A percentile compares a stretch with the other conserved stretches of the same genome.
Conservation (phyloP, 164 flowering plant species). For the Vitis amurensis region DNA sequence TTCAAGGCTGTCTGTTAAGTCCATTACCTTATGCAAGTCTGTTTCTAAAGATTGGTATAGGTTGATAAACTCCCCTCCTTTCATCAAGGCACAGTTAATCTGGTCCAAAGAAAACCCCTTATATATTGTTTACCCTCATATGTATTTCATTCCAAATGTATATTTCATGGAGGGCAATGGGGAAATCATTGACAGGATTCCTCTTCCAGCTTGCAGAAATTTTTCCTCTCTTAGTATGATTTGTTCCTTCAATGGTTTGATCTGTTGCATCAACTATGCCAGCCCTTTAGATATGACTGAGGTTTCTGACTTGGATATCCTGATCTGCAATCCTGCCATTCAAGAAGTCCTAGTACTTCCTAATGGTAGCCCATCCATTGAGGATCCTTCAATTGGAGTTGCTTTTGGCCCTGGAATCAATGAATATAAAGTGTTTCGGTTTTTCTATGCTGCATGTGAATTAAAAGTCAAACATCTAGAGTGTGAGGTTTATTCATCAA, state of each 20-base stretch:
- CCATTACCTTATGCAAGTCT: neutral
- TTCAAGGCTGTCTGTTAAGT: neutral
- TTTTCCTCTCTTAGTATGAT: neutral
- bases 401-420: conserved; percentile 10
- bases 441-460: neutral
- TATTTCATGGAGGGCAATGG: neutral
- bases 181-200: neutral
- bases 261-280: conserved; percentile 1
- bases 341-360: conserved; percentile 9
- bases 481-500: conserved; percentile 17
- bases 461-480: neutral
- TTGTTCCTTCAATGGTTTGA: conserved; percentile 12
- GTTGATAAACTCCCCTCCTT: neutral
- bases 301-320: neutral
- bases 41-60: neutral
- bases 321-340: conserved; percentile 9
- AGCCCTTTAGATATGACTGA: neutral
- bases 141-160: neutral
- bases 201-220: neutral
- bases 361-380: neutral
- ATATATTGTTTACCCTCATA: conserved; percentile 1
- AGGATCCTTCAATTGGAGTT: conserved; percentile 7
- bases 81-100: neutral
- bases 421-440: conserved; percentile 14
- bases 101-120: neutral